Base-by-base conservation (phyloP, 352 stramenopile species). In the Phytophthora foliorum region DNA sequence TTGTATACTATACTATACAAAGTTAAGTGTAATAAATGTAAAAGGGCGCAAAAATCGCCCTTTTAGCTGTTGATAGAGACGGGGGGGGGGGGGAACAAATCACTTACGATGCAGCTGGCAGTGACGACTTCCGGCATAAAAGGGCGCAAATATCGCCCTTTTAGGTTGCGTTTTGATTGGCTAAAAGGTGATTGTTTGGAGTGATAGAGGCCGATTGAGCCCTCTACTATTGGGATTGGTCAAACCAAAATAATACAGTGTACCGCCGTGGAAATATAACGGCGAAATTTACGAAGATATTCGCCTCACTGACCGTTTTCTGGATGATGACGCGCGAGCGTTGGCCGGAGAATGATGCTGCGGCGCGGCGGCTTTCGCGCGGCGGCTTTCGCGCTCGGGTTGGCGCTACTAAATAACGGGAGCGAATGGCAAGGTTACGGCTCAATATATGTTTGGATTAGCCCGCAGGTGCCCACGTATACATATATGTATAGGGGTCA, bases 241-340 rank as follows among this genome's bases (percentile, higher is more conserved):
- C 25, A 53, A 54, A 38, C 39, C 27, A 54, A 54, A 39, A 39
- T 3, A 25, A 25, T 32, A 54, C 25, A 24, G 17, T 24, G 46
- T 54, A 39, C 46, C 46, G 34, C 46, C 11, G 25, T 24, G 4
- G 46, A 39, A 54, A 25, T 24, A 24, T 39, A 54, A 17, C 17
- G 25, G 14, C 24, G n/a, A 54, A 54, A 54, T 21, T 39, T 39
- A 39, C 10, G 21, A 54, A 54, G 34, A 54, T 54, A 25, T 39
- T 25, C 46, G 27, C n/a, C 34, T 17, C 34, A 25, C 39, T 13
- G 17, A n/a, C 39, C 39, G 17, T 21, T 46, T 46, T 46, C 39
- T 46, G 39, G 39, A 24, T 24, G n/a, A 25, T 46, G 39, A 46
- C 39, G 39, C 39, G 39, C 17, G 17, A 8, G 7, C 17, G 9